Evolutionary conservation across 2,329 filamentous ascomycete genomes (phyloP).

Genomic region (Phialemonium atrogriseum): DNA sequence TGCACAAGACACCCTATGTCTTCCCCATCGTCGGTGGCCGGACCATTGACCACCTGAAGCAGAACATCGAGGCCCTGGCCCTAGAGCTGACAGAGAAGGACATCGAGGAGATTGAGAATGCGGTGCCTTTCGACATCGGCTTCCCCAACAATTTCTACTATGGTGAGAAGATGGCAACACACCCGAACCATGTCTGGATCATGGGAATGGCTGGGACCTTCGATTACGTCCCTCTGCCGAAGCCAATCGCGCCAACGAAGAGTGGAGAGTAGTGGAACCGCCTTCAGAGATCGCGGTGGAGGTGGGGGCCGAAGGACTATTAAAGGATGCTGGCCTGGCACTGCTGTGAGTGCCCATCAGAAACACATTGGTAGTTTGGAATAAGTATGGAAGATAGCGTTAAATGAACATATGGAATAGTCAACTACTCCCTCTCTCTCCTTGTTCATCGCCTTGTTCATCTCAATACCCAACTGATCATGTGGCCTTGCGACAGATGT

Average conservation of each 20-base stretch:
- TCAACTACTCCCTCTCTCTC: too few relatives aligned
- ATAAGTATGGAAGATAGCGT: too few relatives aligned
- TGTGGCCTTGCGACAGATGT: too few relatives aligned
- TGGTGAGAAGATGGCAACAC: conserved; percentile 25
- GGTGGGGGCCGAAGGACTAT: conserved; percentile 9
- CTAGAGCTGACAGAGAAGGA: conserved; percentile 53
- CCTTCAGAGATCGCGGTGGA: conserved; percentile 5
- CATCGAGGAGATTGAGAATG: conserved; percentile 56
- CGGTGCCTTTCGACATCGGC: conserved; percentile 53
- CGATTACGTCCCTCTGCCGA: conserved; percentile 38
- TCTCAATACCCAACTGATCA: too few relatives aligned
- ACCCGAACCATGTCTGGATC: conserved; percentile 33
- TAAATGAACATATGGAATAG: too few relatives aligned
- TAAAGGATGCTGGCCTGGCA: too few relatives aligned
- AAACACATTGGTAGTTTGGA: too few relatives aligned
- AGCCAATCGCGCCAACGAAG: conserved; percentile 33
- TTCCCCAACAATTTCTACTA: conserved; percentile 58
- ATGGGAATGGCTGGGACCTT: conserved; percentile 37
- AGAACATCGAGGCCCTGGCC: conserved; percentile 60
- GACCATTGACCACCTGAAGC: conserved; percentile 60
- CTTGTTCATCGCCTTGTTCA: too few relatives aligned
- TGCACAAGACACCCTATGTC: conserved; percentile 63
- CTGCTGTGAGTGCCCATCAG: background rate
- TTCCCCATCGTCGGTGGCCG: conserved; percentile 67
- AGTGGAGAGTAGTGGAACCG: conserved; percentile 32